These are phyloP conservation scores for Bolboschoenoplectus hybrid DNA, from an alignment of 202 grass and related monocot species.

Conservation along the genomic window DNA sequence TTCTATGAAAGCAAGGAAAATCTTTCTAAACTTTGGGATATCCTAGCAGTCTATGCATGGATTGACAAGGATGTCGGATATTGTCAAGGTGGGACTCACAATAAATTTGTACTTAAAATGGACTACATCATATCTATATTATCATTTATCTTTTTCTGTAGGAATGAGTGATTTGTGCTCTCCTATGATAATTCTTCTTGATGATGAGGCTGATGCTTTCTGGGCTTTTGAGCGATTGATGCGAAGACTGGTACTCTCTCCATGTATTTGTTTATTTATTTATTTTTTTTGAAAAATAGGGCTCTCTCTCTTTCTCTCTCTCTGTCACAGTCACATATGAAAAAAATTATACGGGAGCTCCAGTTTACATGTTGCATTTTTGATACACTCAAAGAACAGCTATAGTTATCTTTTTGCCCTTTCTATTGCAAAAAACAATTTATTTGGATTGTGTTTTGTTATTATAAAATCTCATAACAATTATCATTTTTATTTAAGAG, in stretches of 20 bases:
- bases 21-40: slow-evolving; percentile 90
- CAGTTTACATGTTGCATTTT: slow-evolving; percentile 10
- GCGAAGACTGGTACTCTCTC: slow-evolving; percentile 85
- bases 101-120: not conserved
- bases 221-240: slow-evolving; percentile 99
- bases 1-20: slow-evolving; percentile 94
- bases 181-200: slow-evolving; percentile 92
- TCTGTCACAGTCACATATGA: not conserved
- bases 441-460: slow-evolving; percentile 26
- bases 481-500: slow-evolving; percentile 66
- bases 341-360: not conserved
- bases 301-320: not conserved
- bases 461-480: slow-evolving; percentile 48
- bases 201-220: slow-evolving; percentile 96
- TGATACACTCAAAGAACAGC: not conserved
- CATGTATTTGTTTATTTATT: slow-evolving; percentile 23
- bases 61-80: slow-evolving; percentile 97
- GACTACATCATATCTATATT: slow-evolving; percentile 9
- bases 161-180: slow-evolving; percentile 99
- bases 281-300: not conserved
- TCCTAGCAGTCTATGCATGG: slow-evolving; percentile 94
- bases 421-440: not conserved
- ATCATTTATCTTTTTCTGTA: slow-evolving; percentile 23
- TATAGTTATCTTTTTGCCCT: not conserved
- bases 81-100: slow-evolving; percentile 67